A percentile compares a stretch with the other conserved stretches of the same genome.
Conservation (phyloP, 2,329 filamentous ascomycete species). For the Ilyonectria robusta region DNA sequence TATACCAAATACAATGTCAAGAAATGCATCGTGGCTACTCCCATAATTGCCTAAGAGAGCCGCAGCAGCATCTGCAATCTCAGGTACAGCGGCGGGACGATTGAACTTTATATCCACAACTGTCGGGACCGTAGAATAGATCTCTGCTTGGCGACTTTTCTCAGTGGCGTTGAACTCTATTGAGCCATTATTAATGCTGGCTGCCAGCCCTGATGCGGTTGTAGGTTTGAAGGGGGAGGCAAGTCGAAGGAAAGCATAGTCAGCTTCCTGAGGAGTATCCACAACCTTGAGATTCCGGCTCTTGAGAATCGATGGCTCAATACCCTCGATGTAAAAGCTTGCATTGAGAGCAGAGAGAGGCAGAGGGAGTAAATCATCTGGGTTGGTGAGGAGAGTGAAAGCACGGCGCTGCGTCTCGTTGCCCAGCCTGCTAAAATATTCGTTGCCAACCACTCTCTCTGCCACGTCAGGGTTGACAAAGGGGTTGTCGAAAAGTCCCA, state of each 20-base stretch:
- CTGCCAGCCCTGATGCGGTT: constrained; percentile 51
- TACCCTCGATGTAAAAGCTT: constrained; percentile 40
- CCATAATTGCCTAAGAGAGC: constrained; percentile 59
- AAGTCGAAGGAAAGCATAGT: constrained; percentile 57
- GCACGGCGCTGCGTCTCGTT: constrained; percentile 47
- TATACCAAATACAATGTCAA: constrained; percentile 58
- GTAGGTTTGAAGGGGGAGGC: constrained; percentile 53
- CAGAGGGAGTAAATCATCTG: constrained; percentile 37
- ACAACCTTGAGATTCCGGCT: constrained; percentile 49
- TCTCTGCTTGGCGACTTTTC: constrained; percentile 44
- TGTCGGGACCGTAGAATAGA: constrained; percentile 56
- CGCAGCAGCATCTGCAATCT: constrained; percentile 55
- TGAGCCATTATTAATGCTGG: constrained; percentile 53
- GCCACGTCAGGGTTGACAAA: constrained; percentile 62
- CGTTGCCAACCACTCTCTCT: constrained; percentile 58
- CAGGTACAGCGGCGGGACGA: constrained; percentile 58
- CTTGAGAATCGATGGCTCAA: constrained; percentile 34
- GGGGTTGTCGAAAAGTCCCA: constrained; percentile 65
- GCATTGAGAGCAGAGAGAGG: constrained; percentile 9
- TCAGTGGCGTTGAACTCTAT: constrained; percentile 54
- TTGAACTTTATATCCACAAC: constrained; percentile 60
- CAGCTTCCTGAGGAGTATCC: constrained; percentile 53
- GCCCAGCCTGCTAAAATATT: constrained; percentile 54
- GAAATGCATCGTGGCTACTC: constrained; percentile 54
- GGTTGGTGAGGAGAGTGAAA: constrained; percentile 47